Base-by-base conservation (phyloP, 148 eudicot genomes). In the Fagopyrum tataricum region DNA sequence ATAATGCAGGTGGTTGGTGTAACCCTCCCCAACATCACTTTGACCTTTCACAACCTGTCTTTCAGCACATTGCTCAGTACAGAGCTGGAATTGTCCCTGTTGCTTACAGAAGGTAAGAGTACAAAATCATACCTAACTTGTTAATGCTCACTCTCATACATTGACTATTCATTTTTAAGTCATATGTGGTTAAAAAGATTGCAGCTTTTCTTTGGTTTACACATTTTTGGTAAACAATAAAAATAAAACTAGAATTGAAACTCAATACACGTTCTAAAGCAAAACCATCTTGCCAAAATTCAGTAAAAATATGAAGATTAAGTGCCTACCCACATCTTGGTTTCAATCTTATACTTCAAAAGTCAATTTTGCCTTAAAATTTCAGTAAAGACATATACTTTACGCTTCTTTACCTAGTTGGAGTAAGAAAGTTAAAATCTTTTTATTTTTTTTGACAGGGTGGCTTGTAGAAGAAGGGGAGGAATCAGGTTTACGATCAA, bases 21-120 rank as follows among this genome's bases (percentile, higher is more conserved):
- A 87, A 87, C 80, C 89, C 96, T 78, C 96, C 96, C n/a, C 86
- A 24, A 4, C 96, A 89, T 31, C 96, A 91, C 80, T 91, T 91
- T 79, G 96, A 91, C 74, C 86, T 91, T 37, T 75, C 96, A 75
- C 89, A 91, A 68, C 96, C 96, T 67, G 83, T 89, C 3, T 91
- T 90, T 51, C 91, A 87, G 20, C 89, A 79, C 78, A 91, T 91
- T 81, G 96, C 96, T 72, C 89, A 87, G 66, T 85, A 80, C 52
- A 75, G 69, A n/a, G 89, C 96, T 76, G 96, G 96, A 0, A 81
- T 91, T 72, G 88, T 91, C 78, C 93, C 96, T 17, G 96, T 91
- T 55, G 76, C 85, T 46, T 82, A 85, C 79, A 72, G 78, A 39
- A 88, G 91, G 91, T 88, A 51, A 43, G 37, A 31, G 37, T 1